Conservation (phyloP, 2,329 filamentous ascomycete species). For the Lasiodiplodia theobromae region DNA sequence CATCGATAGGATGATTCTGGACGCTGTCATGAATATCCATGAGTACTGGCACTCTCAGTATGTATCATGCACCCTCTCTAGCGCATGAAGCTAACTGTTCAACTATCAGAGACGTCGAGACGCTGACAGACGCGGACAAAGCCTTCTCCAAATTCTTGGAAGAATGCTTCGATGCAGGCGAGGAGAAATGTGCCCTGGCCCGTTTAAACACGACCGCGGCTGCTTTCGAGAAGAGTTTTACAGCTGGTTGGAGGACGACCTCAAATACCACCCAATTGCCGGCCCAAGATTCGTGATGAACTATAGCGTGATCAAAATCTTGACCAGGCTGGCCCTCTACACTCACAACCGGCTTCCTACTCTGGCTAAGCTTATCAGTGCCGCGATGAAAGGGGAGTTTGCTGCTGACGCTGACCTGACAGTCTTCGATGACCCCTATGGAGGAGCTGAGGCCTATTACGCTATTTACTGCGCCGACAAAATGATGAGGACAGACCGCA, state of each 20-base stretch:
- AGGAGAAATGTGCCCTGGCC: background rate
- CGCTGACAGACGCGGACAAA: background rate
- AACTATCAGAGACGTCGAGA: background rate
- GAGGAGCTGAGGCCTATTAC: no score
- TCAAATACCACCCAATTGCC: slow-evolving; percentile 4
- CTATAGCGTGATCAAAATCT: background rate
- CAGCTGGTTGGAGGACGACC: background rate
- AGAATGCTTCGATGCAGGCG: background rate
- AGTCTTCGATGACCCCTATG: no score
- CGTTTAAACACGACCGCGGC: background rate
- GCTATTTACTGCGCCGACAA: no score
- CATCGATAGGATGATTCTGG: slow-evolving; percentile 52
- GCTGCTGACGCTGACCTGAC: no score
- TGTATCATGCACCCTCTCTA: background rate
- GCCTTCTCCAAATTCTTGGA: background rate
- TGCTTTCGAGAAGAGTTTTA: slow-evolving; percentile 2
- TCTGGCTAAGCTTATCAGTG: no score
- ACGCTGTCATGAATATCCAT: slow-evolving; percentile 49
- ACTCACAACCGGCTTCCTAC: no score
- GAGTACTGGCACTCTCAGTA: slow-evolving; percentile 55
- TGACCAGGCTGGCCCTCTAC: no score
- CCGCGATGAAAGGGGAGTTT: no score
- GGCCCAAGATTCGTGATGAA: background rate
- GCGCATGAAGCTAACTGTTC: background rate
- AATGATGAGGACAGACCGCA: no score